phyloP scores from a whole-genome alignment of 805 yeast genomes.

The Metschnikowia baotianmanensis region DNA sequence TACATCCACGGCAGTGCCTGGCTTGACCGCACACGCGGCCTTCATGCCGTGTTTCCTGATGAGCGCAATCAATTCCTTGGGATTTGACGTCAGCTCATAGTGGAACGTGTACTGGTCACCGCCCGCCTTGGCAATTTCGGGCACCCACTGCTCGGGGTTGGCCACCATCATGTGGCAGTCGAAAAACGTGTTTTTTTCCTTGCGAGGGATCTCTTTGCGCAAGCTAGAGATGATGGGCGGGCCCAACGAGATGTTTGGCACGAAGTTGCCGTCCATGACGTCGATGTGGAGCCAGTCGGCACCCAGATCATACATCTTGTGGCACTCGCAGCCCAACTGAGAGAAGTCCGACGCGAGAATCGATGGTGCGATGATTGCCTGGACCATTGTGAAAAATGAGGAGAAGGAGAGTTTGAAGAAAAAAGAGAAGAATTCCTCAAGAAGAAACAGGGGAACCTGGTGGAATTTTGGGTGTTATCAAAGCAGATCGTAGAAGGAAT shows the following conservation, averaged over 20 bases:
- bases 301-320: slow-evolving; percentile 68
- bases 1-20: slow-evolving; percentile 85
- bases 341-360: slow-evolving; percentile 92
- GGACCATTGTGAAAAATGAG: slow-evolving; percentile 50
- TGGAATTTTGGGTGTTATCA: too few species aligned
- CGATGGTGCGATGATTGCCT: slow-evolving; percentile 89
- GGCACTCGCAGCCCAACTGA: slow-evolving; percentile 83
- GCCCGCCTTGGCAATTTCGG: slow-evolving; percentile 86
- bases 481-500: too few species aligned
- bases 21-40: slow-evolving; percentile 93
- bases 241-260: slow-evolving; percentile 93
- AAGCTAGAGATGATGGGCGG: slow-evolving; percentile 82
- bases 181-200: slow-evolving; percentile 52
- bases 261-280: slow-evolving; percentile 99
- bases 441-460: too few species aligned
- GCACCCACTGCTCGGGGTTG: slow-evolving; percentile 90
- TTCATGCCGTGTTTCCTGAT: slow-evolving; percentile 82
- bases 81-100: slow-evolving; percentile 85
- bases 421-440: too few species aligned
- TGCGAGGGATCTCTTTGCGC: slow-evolving; percentile 73
- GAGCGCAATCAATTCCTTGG: slow-evolving; percentile 65
- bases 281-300: slow-evolving; percentile 99
- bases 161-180: slow-evolving; percentile 99
- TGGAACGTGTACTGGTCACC: slow-evolving; percentile 97
- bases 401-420: too few species aligned